A percentile compares a stretch with the other conserved stretches of the same genome.
phyloP scores from a whole-genome alignment of 495 filamentous ascomycete genomes.

The Delitschia confertaspora region DNA sequence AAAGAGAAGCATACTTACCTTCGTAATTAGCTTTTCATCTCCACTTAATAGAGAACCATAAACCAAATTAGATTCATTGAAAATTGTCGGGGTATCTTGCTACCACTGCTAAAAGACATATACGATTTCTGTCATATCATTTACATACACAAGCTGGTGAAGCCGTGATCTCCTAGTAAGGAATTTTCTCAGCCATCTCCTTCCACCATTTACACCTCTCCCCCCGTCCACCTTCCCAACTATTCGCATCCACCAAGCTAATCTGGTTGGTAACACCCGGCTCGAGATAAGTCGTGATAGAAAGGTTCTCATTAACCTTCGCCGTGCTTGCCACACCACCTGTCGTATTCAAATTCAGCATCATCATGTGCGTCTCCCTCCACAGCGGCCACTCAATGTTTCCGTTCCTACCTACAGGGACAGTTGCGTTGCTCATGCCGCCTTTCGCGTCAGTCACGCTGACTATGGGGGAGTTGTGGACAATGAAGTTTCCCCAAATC shows the following conservation, averaged over 20 bases:
- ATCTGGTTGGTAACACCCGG: slow-evolving; percentile 24
- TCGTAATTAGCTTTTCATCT: no score
- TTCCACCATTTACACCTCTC: slow-evolving; percentile 25
- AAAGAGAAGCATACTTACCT: no score
- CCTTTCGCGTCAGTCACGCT: slow-evolving; percentile 13
- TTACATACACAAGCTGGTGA: no score
- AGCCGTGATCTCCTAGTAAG: no score
- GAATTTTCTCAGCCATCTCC: slow-evolving; percentile 15
- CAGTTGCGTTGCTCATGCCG: slow-evolving; percentile 15
- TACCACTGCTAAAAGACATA: no score
- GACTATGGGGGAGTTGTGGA: slow-evolving; percentile 12
- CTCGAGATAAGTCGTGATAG: slow-evolving; percentile 18
- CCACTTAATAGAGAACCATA: no score
- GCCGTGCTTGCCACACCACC: slow-evolving; percentile 10
- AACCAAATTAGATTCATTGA: no score
- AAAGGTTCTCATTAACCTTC: slow-evolving; percentile 8
- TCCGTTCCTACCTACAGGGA: slow-evolving; percentile 9
- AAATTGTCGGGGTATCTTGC: no score
- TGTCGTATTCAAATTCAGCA: slow-evolving; percentile 23
- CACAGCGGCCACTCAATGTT: slow-evolving; percentile 23
- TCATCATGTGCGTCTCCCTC: background rate
- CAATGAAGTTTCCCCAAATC: slow-evolving; percentile 28
- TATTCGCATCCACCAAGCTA: slow-evolving; percentile 18
- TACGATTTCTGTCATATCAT: no score
- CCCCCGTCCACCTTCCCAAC: slow-evolving; percentile 25